These are phyloP conservation scores for Chlamydomonas incerta DNA, from an alignment of 139 green algal species.

Conservation along the genomic window DNA sequence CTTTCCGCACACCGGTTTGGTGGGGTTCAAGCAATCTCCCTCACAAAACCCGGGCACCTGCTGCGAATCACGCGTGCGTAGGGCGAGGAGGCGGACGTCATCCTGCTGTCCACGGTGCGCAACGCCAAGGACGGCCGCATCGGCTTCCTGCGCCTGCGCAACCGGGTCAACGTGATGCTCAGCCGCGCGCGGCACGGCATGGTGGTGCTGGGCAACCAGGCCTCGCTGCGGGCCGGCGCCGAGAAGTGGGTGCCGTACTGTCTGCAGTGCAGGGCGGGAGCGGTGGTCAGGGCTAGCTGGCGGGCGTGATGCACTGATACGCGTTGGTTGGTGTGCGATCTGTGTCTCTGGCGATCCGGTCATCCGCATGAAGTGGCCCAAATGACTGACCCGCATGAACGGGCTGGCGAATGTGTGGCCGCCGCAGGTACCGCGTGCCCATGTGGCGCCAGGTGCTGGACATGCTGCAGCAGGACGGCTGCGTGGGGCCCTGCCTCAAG, in stretches of 20 bases:
- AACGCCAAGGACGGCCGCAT: slow-evolving; percentile 70
- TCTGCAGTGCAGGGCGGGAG: no score
- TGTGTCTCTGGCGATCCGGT: no score
- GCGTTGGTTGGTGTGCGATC: no score
- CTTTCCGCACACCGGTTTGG: no score
- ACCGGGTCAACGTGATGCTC: slow-evolving; percentile 84
- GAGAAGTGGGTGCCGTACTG: slow-evolving; percentile 36
- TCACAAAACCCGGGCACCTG: no score
- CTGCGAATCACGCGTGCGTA: no score
- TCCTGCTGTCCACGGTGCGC: slow-evolving; percentile 79
- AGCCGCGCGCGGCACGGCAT: slow-evolving; percentile 76
- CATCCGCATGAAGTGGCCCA: no score
- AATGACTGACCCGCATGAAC: no score
- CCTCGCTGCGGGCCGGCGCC: slow-evolving; percentile 37
- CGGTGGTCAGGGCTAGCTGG: no score
- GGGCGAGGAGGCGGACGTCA: slow-evolving; percentile 80
- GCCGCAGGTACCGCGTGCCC: neutral
- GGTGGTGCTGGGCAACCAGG: slow-evolving; percentile 76
- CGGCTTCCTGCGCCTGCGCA: slow-evolving; percentile 75
- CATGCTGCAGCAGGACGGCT: slow-evolving; percentile 47
- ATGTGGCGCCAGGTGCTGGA: slow-evolving; percentile 70
- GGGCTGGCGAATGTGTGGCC: no score
- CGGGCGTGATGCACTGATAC: no score
- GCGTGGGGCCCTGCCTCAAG: slow-evolving; percentile 52
- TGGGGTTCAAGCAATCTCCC: no score